Conservation (phyloP, 176 grass and related monocot species). For the Triticum urartu region DNA sequence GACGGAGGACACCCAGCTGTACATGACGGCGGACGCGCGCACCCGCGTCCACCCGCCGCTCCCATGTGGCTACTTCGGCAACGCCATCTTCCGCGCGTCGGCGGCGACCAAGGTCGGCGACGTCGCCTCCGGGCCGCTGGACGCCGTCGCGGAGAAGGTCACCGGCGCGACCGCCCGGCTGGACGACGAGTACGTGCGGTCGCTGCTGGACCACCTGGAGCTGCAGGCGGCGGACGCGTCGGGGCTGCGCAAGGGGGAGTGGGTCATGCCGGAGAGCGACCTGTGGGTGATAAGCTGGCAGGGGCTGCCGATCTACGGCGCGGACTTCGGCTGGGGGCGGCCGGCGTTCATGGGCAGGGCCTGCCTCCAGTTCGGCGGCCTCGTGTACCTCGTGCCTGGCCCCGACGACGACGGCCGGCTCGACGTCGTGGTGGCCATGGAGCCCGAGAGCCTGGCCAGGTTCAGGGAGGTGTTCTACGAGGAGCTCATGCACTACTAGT, state of each 20-base stretch:
- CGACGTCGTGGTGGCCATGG: slow-evolving; percentile 35
- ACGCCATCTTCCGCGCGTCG: slow-evolving; percentile 56
- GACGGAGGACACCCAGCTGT: slow-evolving; percentile 21
- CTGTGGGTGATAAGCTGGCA: slow-evolving; percentile 66
- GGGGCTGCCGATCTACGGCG: slow-evolving; percentile 50
- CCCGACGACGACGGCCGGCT: slow-evolving; percentile 27
- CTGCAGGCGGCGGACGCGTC: background rate
- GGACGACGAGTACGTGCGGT: slow-evolving; percentile 37
- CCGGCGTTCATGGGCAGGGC: slow-evolving; percentile 50
- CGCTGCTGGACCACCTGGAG: slow-evolving; percentile 53
- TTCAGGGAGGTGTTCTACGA: slow-evolving; percentile 32
- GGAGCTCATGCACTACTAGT: background rate
- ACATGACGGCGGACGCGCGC: slow-evolving; percentile 48
- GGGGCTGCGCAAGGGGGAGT: slow-evolving; percentile 26
- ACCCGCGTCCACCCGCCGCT: slow-evolving; percentile 44
- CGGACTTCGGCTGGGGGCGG: slow-evolving; percentile 62
- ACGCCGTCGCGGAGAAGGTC: slow-evolving; percentile 23
- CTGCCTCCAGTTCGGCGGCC: slow-evolving; percentile 26
- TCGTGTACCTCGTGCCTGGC: slow-evolving; percentile 40
- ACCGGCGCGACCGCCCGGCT: slow-evolving; percentile 25
- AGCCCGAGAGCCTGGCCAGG: slow-evolving; percentile 19
- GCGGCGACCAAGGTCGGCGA: slow-evolving; percentile 25
- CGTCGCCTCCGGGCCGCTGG: slow-evolving; percentile 1
- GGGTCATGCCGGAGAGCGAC: slow-evolving; percentile 48
- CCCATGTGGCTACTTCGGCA: slow-evolving; percentile 48